These are phyloP conservation scores for Moringa oleifera DNA, from an alignment of 345 rosid species.

Conservation along the genomic window DNA sequence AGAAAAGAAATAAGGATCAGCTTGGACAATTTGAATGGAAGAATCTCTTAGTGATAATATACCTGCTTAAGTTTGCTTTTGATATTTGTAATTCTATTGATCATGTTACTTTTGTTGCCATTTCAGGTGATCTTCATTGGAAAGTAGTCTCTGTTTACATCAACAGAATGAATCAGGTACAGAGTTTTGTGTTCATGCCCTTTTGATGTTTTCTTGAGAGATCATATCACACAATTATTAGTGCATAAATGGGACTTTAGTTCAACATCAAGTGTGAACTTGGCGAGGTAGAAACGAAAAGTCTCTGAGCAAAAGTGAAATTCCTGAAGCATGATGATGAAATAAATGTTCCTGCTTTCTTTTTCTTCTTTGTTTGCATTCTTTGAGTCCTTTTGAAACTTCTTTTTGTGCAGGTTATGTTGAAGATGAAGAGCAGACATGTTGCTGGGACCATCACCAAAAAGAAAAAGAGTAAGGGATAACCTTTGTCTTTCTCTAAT, in stretches of 20 bases:
- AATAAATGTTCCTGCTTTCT: not conserved
- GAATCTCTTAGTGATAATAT: too few relatives aligned
- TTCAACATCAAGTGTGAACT: constrained; percentile 20
- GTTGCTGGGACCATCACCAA: constrained; percentile 92
- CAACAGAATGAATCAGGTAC: constrained; percentile 77
- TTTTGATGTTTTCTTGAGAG: not conserved
- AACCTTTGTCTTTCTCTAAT: constrained; percentile 40
- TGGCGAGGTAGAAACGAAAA: constrained; percentile 26
- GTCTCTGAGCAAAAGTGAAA: not conserved
- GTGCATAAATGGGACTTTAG: constrained; percentile 29
- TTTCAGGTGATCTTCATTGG: constrained; percentile 96
- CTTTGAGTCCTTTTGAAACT: constrained; percentile 31
- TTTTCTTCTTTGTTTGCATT: constrained; percentile 10
- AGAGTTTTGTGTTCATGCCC: not conserved
- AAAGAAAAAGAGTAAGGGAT: constrained; percentile 89
- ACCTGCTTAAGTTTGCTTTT: not conserved
- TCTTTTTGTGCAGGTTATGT: constrained; percentile 62
- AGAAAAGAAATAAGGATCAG: too few relatives aligned
- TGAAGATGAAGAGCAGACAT: constrained; percentile 98
- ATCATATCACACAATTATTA: constrained; percentile 33
- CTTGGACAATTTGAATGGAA: too few relatives aligned
- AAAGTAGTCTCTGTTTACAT: constrained; percentile 87
- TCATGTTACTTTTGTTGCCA: constrained; percentile 12
- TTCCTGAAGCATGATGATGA: not conserved
- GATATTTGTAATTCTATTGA: not conserved